Base-by-base conservation (phyloP, 805 yeast species). In the Sugiyamaella lignohabitans region DNA sequence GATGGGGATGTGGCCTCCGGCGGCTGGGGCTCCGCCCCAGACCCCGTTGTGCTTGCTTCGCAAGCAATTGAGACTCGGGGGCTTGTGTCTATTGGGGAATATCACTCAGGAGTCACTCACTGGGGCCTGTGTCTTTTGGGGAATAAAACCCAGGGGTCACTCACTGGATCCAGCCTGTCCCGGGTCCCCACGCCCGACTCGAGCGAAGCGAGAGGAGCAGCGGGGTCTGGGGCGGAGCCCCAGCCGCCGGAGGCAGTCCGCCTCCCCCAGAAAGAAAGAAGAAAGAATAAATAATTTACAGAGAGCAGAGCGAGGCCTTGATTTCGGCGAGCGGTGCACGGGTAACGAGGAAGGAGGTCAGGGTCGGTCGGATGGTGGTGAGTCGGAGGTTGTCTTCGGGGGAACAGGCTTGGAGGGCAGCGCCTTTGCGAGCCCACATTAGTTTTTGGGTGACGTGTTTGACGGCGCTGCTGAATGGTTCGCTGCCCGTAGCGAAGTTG, bases 401-500 rank as follows among this genome's bases (percentile, higher is more conserved):
- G 18, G 48, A 24, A 16, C 41, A 58, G 37, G 59, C 50, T 27
- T 57, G 59, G 11, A 60, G 47, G 3, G 64, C 62, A 20, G 49
- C 46, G 20, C 63, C 58, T 30, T 55, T 56, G 43, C 50, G 53
- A 47, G 58, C 59, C 65, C 66, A 59, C 49, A 55, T 43, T 18
- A 56, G 53, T 46, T 63, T 55, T 60, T 58, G 66, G 20, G 63
- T 58, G 38, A 58, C 51, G 44, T 56, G 59, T 50, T 59, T 63
- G 17, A 59, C 59, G 11, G 54, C 54, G 4, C 56, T 56, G 1
- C 57, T 23, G 49, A 73, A 76, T 1, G 81, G 80, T 48, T 65
- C 65, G 16, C 58, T 55, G 1, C 79, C 79, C 6, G 71, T 69
- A 1, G 73, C 75, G 8, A 74, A 71, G 43, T 66, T 64, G 29